phyloP scores from a whole-genome alignment of 306 rosid genomes.

The Senna tora region DNA sequence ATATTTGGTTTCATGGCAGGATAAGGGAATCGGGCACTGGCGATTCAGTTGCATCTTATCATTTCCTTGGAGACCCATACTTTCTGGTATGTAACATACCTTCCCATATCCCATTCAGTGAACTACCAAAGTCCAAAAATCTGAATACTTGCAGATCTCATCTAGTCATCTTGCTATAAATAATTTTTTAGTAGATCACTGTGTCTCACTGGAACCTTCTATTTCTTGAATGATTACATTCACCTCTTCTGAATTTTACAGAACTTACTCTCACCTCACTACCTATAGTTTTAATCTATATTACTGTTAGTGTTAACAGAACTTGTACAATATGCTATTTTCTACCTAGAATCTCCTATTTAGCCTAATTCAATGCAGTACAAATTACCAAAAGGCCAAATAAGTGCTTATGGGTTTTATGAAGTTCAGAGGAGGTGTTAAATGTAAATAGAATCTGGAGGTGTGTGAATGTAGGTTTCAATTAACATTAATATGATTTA shows the following conservation, averaged over 20 bases:
- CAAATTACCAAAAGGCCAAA: not conserved
- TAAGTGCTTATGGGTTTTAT: not conserved
- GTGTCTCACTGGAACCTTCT: not conserved
- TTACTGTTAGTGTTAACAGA: not conserved
- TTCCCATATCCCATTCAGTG: slow-evolving; percentile 15
- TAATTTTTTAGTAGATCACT: not conserved
- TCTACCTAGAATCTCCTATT: not conserved
- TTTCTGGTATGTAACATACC: slow-evolving; percentile 65
- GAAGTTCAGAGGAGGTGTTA: not conserved
- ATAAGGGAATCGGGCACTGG: slow-evolving; percentile 89
- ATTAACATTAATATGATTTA: slow-evolving; percentile 14
- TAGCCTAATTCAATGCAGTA: not conserved
- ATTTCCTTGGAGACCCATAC: slow-evolving; percentile 97
- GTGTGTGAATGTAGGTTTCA: not conserved
- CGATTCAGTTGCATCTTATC: slow-evolving; percentile 75
- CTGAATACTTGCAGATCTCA: slow-evolving; percentile 1
- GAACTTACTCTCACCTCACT: not conserved
- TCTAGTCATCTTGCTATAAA: not conserved
- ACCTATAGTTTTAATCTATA: not conserved
- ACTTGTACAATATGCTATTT: not conserved
- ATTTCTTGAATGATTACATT: not conserved
- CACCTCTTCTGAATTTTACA: slow-evolving; percentile 1
- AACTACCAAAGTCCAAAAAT: not conserved
- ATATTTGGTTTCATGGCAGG: slow-evolving; percentile 52
- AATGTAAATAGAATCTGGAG: not conserved